Evolutionary conservation across 768 basidiomycete species (phyloP), one percentile per base, ranked within the genome.

Genomic region (Psilocybe azurescens): DNA sequence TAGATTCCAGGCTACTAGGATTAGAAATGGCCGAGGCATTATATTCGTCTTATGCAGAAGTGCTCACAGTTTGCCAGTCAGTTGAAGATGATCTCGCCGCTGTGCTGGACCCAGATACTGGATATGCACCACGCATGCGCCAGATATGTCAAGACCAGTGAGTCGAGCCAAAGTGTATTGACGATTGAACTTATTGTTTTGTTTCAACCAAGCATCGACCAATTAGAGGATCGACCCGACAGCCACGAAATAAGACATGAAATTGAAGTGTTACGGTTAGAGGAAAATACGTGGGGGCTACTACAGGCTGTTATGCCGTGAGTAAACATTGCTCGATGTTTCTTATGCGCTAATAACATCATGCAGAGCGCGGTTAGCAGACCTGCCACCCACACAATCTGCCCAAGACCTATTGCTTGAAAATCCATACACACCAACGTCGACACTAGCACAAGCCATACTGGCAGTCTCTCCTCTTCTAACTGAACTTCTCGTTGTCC

Each of bases 371-470:
- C 85, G 92, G 49, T 91, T 90, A 79, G 87, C 85, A 0, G 83
- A 86, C 47, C 73, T 78, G n/a, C 74, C 78, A 3, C 68, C 75
- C 1, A 74, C 77, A 28, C 81, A 84, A 11, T 76, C 84, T 18
- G 81, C 91, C 0, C 81, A 79, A 54, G 76, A 80, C 4, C 75
- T 94, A 9, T 80, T 94, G 39, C 69, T 81, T 1, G 76, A 85
- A 64, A 95, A 96, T 69, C 92, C 93, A 0, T 95, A 94, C 75
- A 91, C 90, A 0, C 93, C 94, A 0, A 87, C 90, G 0, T 82
- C 86, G 4, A 87, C 87, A 0, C 82, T 95, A 29, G 90, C 90
- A 0, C 89, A 93, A 70, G 83, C 87, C 2, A 85, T 93, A 54
- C 83, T 95, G 80, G 75, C 83, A 52, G 75, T 85, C 3, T 91